Conservation (phyloP, 805 yeast genomes). For the Yamadazyma tumulicola region DNA sequence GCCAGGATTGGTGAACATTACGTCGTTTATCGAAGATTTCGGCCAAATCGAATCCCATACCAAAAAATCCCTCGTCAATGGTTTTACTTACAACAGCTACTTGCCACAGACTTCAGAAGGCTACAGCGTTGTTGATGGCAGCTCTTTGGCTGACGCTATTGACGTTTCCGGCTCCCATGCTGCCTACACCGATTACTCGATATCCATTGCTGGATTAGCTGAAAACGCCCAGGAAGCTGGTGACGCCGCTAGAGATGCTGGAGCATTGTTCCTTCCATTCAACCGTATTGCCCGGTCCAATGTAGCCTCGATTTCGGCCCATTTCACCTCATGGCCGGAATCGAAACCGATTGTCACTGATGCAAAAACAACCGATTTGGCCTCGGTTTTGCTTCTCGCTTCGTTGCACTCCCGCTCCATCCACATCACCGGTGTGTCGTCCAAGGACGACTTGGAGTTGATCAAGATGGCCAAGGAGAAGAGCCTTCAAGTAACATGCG, state of each 20-base stretch:
- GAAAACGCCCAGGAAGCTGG: conserved; percentile 60
- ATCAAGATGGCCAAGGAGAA: conserved; percentile 83
- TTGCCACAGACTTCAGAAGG: conserved; percentile 70
- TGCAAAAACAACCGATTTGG: conserved; percentile 87
- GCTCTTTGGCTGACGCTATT: conserved; percentile 62
- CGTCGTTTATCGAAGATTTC: conserved; percentile 72
- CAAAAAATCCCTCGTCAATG: conserved; percentile 71
- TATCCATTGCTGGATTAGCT: conserved; percentile 80
- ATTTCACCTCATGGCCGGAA: conserved; percentile 80
- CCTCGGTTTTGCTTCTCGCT: conserved; percentile 87
- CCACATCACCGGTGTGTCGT: conserved; percentile 83
- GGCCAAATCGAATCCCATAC: conserved; percentile 67
- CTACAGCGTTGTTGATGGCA: conserved; percentile 59
- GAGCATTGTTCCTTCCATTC: conserved; percentile 79
- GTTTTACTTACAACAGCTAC: conserved; percentile 82
- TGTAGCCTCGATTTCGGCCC: conserved; percentile 75
- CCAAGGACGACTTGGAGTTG: conserved; percentile 76
- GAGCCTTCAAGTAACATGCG: conserved; percentile 82
- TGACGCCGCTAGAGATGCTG: conserved; percentile 62
- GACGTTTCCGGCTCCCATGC: conserved; percentile 52
- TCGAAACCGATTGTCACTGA: conserved; percentile 85
- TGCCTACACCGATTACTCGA: conserved; percentile 77
- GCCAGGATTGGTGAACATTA: conserved; percentile 84
- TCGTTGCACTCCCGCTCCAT: conserved; percentile 80
- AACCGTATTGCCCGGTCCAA: conserved; percentile 64